Percentiles rank a stretch among this genome's conserved stretches.
Conservation (phyloP, 2,329 filamentous ascomycete species). For the Penicillium sp. region DNA sequence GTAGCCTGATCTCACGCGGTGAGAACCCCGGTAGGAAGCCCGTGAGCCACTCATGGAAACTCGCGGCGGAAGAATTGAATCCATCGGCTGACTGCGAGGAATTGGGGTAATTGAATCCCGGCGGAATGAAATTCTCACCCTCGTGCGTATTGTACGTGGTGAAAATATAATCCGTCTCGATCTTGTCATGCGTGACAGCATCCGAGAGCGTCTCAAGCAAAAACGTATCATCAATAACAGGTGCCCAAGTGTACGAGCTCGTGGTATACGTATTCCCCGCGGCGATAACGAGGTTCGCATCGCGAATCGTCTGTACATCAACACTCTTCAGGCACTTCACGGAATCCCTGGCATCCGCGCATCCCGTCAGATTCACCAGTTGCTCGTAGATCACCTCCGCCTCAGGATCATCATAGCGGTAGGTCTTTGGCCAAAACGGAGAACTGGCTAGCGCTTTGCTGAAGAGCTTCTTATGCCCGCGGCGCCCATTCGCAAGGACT, state of each 20-base stretch:
- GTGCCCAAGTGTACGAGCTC: constrained; percentile 63
- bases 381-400: constrained; percentile 58
- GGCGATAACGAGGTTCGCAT: constrained; percentile 57
- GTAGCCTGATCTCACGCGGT: constrained; percentile 41
- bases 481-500: constrained; percentile 54
- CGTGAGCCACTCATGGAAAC: constrained; percentile 59
- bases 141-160: constrained; percentile 68
- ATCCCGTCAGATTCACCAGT: constrained; percentile 55
- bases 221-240: constrained; percentile 63
- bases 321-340: constrained; percentile 60
- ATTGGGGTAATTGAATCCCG: constrained; percentile 47
- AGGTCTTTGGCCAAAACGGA: constrained; percentile 66
- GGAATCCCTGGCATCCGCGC: constrained; percentile 48
- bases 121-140: constrained; percentile 65
- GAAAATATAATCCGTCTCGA: constrained; percentile 56
- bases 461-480: constrained; percentile 53
- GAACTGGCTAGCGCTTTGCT: constrained; percentile 56
- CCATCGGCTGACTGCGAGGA: constrained; percentile 35
- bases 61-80: constrained; percentile 57
- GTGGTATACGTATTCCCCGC: constrained; percentile 59
- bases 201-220: constrained; percentile 54
- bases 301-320: constrained; percentile 58
- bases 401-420: constrained; percentile 56
- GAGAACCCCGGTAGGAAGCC: constrained; percentile 60
- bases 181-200: constrained; percentile 41